Evolutionary conservation across 306 rosid species (phyloP), one percentile per base, ranked within the genome.

Genomic region (Mucuna pruriens): DNA sequence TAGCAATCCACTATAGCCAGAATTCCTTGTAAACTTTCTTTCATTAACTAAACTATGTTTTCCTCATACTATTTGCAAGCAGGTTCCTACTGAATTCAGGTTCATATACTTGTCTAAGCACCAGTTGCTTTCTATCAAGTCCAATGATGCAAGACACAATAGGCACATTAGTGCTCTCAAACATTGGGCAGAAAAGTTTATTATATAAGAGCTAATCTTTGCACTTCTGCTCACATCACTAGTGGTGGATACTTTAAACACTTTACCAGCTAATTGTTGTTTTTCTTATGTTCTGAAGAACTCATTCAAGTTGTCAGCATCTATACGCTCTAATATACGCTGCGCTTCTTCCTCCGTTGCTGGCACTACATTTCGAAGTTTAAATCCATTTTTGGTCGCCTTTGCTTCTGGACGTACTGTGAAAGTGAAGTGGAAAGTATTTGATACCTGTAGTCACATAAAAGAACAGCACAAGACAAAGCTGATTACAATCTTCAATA

Each of bases 271-370:
- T 68, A 79, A 9, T 25, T 83, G 79, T 44, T 74, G 64, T 65
- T 55, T 54, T 52, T 76, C 77, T 61, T 68, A 61, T 68, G 77
- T 13, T 85, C 77, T 68, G 71, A 80, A 80, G 76, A 57, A 51
- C 8, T 73, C 61, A 22, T 46, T 52, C 88, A 89, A 78, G 81
- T 86, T 82, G 72, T 89, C 97, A 44, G 97, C 93, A 84, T 90
- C 98, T 87, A 90, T 89, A 61, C 94, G 94, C 79, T 92, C 97
- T 38, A 95, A 81, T 52, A 95, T 84, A 3, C 86, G 93, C 13
- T 79, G 90, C 0, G 99, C 99, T 90, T 93, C 99, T 87, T 95
- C 99, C 86, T 89, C 99, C 1, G 99, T 91, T n/a, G 97, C 90
- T 0, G 98, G 99, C 81, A 95, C 98, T 44, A 93, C 97, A 1